Percentiles rank a stretch among this genome's conserved stretches.
These are phyloP conservation scores for Fusarium sp. DNA, from an alignment of 2,329 filamentous ascomycete genomes.

Conservation along the genomic window DNA sequence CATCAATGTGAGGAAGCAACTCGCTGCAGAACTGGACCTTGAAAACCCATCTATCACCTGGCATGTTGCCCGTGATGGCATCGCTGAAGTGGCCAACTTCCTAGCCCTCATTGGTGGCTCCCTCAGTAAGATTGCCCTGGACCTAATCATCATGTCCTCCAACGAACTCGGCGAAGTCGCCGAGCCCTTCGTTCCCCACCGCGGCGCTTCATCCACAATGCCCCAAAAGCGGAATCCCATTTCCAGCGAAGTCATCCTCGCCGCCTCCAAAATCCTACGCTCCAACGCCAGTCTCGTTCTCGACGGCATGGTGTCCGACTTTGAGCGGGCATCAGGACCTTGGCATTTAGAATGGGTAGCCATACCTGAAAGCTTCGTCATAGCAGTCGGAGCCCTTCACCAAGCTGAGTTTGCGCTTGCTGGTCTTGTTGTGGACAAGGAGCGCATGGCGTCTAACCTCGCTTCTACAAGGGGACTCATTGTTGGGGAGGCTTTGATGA, in stretches of 20 bases:
- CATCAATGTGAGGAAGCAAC: constrained; percentile 58
- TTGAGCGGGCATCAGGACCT: constrained; percentile 66
- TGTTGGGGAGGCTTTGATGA: constrained; percentile 70
- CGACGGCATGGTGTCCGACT: constrained; percentile 67
- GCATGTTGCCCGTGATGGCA: constrained; percentile 65
- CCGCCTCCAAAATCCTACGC: constrained; percentile 63
- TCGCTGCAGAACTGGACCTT: constrained; percentile 60
- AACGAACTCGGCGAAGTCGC: constrained; percentile 62
- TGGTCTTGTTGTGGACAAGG: constrained; percentile 61
- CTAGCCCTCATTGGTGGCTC: constrained; percentile 64
- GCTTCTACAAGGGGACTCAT: constrained; percentile 63
- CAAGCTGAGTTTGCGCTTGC: constrained; percentile 65
- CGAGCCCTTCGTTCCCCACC: constrained; percentile 65
- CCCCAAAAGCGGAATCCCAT: constrained; percentile 70
- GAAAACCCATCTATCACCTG: constrained; percentile 64
- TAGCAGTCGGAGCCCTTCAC: constrained; percentile 61
- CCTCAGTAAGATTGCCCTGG: constrained; percentile 65
- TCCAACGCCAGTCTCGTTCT: constrained; percentile 63
- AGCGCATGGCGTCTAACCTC: constrained; percentile 62
- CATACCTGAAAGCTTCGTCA: constrained; percentile 63
- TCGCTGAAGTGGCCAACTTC: constrained; percentile 64
- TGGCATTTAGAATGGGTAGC: constrained; percentile 70
- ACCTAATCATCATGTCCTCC: constrained; percentile 67
- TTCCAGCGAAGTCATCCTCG: constrained; percentile 65
- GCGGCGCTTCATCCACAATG: constrained; percentile 66